These are phyloP conservation scores for Nakaseomyces sp. DNA, from an alignment of 1,139 yeast genomes.

Conservation along the genomic window DNA sequence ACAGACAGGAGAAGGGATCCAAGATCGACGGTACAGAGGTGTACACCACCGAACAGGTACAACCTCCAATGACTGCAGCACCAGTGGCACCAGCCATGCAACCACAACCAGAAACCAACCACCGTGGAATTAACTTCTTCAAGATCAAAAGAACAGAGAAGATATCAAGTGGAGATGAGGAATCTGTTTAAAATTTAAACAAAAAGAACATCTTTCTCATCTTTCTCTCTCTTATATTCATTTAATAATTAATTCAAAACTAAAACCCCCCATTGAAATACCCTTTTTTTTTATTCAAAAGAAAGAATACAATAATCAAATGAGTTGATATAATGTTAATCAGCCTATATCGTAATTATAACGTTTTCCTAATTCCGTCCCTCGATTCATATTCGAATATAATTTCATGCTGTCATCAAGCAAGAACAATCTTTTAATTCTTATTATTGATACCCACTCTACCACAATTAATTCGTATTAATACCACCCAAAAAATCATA, in stretches of 20 bases:
- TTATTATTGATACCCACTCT: too few species aligned
- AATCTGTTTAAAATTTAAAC: slow-evolving; percentile 39
- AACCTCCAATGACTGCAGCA: slow-evolving; percentile 13
- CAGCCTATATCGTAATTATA: too few species aligned
- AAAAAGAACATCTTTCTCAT: neutral
- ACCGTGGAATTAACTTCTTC: slow-evolving; percentile 71
- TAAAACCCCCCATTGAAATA: too few species aligned
- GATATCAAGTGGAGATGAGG: slow-evolving; percentile 42
- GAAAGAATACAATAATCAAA: too few species aligned
- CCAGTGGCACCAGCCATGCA: slow-evolving; percentile 10
- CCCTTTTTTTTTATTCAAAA: too few species aligned
- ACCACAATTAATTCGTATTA: too few species aligned
- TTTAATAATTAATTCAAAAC: neutral
- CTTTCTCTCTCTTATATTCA: slow-evolving; percentile 2
- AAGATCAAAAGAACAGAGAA: slow-evolving; percentile 43
- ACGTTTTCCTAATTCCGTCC: too few species aligned
- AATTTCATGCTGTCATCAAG: too few species aligned
- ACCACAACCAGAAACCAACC: slow-evolving; percentile 28
- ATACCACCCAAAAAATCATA: too few species aligned
- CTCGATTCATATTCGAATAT: too few species aligned
- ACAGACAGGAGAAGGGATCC: slow-evolving; percentile 11
- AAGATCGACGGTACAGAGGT: slow-evolving; percentile 10
- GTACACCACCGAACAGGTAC: slow-evolving; percentile 10
- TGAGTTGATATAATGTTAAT: too few species aligned
- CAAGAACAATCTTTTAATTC: too few species aligned